Conservation (phyloP, 208 protist genomes). For the Phytomonas francai region DNA sequence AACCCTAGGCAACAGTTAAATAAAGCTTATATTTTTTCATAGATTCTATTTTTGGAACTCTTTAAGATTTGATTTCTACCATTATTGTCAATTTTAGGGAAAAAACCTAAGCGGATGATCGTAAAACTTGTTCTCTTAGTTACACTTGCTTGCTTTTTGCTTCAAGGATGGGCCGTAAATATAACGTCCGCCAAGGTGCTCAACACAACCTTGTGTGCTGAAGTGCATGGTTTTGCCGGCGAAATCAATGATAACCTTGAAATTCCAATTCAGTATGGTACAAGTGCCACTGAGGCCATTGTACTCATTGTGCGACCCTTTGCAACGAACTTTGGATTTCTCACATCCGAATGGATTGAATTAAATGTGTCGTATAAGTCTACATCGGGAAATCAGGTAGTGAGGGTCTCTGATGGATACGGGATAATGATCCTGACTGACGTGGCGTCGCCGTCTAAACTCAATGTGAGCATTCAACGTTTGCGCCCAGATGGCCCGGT, state of each 20-base stretch:
- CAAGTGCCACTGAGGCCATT: conserved; percentile 32
- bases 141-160: neutral
- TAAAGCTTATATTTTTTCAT: conserved; percentile 1
- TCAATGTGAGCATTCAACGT: conserved; percentile 51
- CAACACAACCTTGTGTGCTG: conserved; percentile 30
- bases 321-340: conserved; percentile 18
- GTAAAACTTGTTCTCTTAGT: neutral
- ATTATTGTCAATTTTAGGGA: conserved; percentile 1
- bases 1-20: neutral
- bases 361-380: conserved; percentile 55
- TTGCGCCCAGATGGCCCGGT: conserved; percentile 41
- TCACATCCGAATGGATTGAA: conserved; percentile 37
- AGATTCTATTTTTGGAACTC: neutral
- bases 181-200: conserved; percentile 2
- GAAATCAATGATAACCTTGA: conserved; percentile 52
- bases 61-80: conserved; percentile 4
- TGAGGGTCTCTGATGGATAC: conserved; percentile 33
- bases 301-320: conserved; percentile 52
- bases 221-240: conserved; percentile 64
- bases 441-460: conserved; percentile 36
- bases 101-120: neutral
- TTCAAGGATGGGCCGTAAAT: neutral
- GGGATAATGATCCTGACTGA: conserved; percentile 45
- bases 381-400: conserved; percentile 19
- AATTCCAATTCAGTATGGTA: conserved; percentile 34